These are phyloP conservation scores for Diplogelasinospora grovesii DNA, from an alignment of 495 filamentous ascomycete genomes.

Conservation along the genomic window DNA sequence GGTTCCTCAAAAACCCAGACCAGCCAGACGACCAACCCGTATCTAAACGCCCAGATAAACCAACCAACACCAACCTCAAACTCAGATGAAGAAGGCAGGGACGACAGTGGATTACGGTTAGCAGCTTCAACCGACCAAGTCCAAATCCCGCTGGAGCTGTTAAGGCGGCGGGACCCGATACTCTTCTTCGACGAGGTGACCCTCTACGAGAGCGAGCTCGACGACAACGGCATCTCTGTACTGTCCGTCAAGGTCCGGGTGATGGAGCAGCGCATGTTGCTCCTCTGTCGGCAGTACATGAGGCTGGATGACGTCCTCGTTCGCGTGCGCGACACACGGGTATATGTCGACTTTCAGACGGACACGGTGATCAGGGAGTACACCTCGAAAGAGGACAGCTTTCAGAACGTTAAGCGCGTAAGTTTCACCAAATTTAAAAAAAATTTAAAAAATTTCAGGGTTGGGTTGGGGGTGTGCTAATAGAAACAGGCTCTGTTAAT, in stretches of 20 bases:
- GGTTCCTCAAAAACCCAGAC: neutral
- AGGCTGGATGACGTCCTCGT: slow-evolving; percentile 83
- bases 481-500: slow-evolving; percentile 57
- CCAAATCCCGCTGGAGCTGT: slow-evolving; percentile 70
- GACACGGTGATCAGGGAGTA: slow-evolving; percentile 85
- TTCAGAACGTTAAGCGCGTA: slow-evolving; percentile 71
- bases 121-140: neutral
- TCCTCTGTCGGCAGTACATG: slow-evolving; percentile 88
- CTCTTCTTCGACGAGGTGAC: slow-evolving; percentile 91
- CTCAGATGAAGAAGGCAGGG: no score
- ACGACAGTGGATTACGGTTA: neutral
- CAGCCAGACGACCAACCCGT: no score
- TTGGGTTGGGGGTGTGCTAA: neutral
- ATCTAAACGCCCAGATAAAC: no score
- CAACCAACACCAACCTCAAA: no score
- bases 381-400: slow-evolving; percentile 70
- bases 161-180: slow-evolving; percentile 80
- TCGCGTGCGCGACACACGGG: slow-evolving; percentile 78
- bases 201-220: slow-evolving; percentile 94
- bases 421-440: slow-evolving; percentile 14
- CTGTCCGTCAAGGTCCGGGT: slow-evolving; percentile 84
- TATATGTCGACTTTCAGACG: slow-evolving; percentile 85
- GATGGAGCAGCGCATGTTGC: slow-evolving; percentile 77
- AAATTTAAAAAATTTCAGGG: neutral
- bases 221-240: slow-evolving; percentile 91